Percentiles rank a stretch among this genome's conserved stretches.
Evolutionary conservation across 345 rosid genomes (phyloP).

Genomic region (Diplotaxis tenuifolia): DNA sequence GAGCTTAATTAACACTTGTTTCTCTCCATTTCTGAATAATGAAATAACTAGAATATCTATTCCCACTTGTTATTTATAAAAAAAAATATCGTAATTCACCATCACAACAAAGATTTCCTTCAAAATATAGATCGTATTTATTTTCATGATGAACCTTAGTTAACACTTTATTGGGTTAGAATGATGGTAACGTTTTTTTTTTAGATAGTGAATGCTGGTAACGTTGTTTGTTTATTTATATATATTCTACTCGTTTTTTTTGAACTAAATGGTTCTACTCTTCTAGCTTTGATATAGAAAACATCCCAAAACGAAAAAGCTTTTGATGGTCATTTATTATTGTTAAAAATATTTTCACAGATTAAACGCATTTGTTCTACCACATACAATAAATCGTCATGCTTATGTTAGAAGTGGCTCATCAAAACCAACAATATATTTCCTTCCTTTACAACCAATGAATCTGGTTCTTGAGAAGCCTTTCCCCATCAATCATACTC

Average conservation of each 20-base stretch:
- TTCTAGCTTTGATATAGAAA: background rate
- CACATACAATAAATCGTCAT: constrained; percentile 31
- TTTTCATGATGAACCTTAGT: background rate
- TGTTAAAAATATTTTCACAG: background rate
- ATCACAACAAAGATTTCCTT: background rate
- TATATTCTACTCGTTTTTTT: background rate
- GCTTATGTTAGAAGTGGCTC: constrained; percentile 39
- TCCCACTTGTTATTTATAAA: background rate
- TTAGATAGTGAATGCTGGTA: background rate
- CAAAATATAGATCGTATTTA: background rate
- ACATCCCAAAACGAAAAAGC: background rate
- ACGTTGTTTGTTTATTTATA: background rate
- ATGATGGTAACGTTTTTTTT: too few species aligned
- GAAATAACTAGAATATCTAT: background rate
- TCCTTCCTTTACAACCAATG: constrained; percentile 25
- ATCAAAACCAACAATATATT: constrained; percentile 14
- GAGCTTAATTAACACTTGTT: background rate
- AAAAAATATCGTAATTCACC: background rate
- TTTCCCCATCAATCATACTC: constrained; percentile 30
- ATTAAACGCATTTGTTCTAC: background rate
- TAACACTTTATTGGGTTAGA: background rate
- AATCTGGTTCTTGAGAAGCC: constrained; percentile 29
- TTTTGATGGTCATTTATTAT: background rate
- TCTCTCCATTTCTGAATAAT: background rate
- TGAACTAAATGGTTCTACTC: background rate